A percentile compares a stretch with the other conserved stretches of the same genome.
Conservation (phyloP, 2,329 filamentous ascomycete species). For the Ophiostoma sp. region DNA sequence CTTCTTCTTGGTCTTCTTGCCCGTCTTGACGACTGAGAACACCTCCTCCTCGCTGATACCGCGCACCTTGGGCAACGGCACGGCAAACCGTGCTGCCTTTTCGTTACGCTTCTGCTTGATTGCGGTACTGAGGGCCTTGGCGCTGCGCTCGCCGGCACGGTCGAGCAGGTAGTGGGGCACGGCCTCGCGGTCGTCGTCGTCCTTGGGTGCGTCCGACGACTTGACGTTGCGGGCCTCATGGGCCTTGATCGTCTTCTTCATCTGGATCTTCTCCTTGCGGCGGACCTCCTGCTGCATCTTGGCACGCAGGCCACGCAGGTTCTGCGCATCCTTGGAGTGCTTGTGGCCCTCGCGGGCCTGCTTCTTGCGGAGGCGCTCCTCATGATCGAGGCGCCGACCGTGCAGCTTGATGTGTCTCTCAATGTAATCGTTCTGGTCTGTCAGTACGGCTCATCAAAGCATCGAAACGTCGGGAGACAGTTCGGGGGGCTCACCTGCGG, state of each 20-base stretch:
- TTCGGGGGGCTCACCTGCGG: slow-evolving; percentile 6
- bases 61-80: slow-evolving; percentile 88
- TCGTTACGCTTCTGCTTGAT: slow-evolving; percentile 95
- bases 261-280: slow-evolving; percentile 96
- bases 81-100: slow-evolving; percentile 88
- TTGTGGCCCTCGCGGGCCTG: slow-evolving; percentile 84
- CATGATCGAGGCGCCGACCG: slow-evolving; percentile 59
- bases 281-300: slow-evolving; percentile 93
- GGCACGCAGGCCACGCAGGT: slow-evolving; percentile 81
- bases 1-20: slow-evolving; percentile 62
- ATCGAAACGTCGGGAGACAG: neutral
- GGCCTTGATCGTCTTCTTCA: slow-evolving; percentile 88
- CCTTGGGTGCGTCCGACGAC: slow-evolving; percentile 53
- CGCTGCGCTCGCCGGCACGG: slow-evolving; percentile 48
- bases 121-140: slow-evolving; percentile 58
- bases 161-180: slow-evolving; percentile 92
- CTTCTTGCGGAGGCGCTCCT: slow-evolving; percentile 84
- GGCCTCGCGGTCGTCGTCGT: slow-evolving; percentile 71
- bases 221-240: slow-evolving; percentile 97
- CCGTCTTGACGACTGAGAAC: slow-evolving; percentile 75
- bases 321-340: slow-evolving; percentile 84
- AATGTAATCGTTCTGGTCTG: slow-evolving; percentile 69
- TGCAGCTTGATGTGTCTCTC: slow-evolving; percentile 67
- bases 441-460: neutral
- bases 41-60: slow-evolving; percentile 95